Conservation (phyloP, 164 flowering plant species). For the Vitis riparia region DNA sequence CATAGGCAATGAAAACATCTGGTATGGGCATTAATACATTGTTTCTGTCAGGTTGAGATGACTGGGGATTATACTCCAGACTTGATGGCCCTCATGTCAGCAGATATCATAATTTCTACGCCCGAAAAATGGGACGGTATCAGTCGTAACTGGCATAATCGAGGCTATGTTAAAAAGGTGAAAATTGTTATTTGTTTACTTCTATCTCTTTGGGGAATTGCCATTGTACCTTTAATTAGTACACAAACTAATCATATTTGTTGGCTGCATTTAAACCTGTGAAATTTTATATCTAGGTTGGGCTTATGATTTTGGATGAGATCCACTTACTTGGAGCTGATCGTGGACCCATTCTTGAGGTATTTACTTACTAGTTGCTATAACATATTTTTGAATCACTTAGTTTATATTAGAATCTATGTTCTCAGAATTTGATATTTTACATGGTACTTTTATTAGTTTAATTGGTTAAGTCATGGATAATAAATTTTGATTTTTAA, state of each 20-base stretch:
- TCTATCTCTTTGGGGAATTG: conserved; percentile 1
- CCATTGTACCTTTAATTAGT: not conserved
- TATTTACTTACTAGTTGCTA: conserved; percentile 20
- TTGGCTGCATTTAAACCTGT: not conserved
- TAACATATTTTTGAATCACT: no score
- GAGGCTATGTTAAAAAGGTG: conserved; percentile 95
- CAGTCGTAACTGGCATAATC: conserved; percentile 95
- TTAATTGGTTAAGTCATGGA: not conserved
- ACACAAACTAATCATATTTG: not conserved
- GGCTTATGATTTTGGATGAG: conserved; percentile 95
- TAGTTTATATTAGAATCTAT: not conserved
- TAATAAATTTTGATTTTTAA: not conserved
- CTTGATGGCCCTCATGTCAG: conserved; percentile 76
- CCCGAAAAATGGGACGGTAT: conserved; percentile 99
- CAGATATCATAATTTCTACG: conserved; percentile 95
- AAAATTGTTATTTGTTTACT: conserved; percentile 9
- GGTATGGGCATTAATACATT: conserved; percentile 7
- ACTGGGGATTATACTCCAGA: conserved; percentile 99
- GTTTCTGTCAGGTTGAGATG: conserved; percentile 83
- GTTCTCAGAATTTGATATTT: not conserved
- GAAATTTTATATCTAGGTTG: conserved; percentile 58
- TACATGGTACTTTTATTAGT: not conserved
- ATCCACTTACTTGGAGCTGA: conserved; percentile 99
- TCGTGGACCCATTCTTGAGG: conserved; percentile 99
- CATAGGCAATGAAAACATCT: not conserved